A percentile compares a stretch with the other conserved stretches of the same genome.
Evolutionary conservation across 2,329 filamentous ascomycete genomes (phyloP).

Genomic region (Aspergillus amoenus): DNA sequence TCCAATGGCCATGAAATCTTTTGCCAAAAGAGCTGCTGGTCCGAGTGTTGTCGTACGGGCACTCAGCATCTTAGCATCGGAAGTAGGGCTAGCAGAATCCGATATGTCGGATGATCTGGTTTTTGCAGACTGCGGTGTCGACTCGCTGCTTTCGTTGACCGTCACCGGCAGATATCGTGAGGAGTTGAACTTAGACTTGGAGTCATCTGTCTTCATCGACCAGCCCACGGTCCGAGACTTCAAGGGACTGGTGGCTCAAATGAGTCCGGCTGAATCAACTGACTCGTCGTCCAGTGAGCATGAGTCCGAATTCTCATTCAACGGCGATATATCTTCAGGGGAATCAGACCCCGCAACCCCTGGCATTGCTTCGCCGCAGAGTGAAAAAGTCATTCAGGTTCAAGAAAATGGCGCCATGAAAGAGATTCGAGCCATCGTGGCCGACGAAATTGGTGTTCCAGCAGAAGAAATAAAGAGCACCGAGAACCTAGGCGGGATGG

Average conservation of each 20-base stretch:
- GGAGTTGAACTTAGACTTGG: constrained; percentile 59
- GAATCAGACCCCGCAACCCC: constrained; percentile 35
- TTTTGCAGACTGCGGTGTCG: constrained; percentile 63
- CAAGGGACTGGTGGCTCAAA: constrained; percentile 53
- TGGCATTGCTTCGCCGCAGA: constrained; percentile 28
- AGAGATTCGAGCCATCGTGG: constrained; percentile 41
- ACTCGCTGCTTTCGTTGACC: constrained; percentile 61
- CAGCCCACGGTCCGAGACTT: constrained; percentile 60
- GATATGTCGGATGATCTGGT: constrained; percentile 61
- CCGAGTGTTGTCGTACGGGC: constrained; percentile 34
- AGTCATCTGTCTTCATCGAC: constrained; percentile 60
- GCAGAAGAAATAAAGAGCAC: constrained; percentile 40
- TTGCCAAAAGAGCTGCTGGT: constrained; percentile 28
- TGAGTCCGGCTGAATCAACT: constrained; percentile 32
- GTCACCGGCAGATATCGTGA: constrained; percentile 63
- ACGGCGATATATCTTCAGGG: constrained; percentile 25
- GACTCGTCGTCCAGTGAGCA: constrained; percentile 31
- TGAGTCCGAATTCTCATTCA: constrained; percentile 30
- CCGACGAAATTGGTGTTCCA: constrained; percentile 46
- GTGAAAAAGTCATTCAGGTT: constrained; percentile 25
- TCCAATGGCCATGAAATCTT: constrained; percentile 22
- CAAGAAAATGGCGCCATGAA: constrained; percentile 37
- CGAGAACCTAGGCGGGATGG: constrained; percentile 43
- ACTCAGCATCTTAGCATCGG: constrained; percentile 41
- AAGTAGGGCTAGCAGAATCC: constrained; percentile 57